phyloP scores from a whole-genome alignment of 768 basidiomycete species.

The Kwoniella sp. region DNA sequence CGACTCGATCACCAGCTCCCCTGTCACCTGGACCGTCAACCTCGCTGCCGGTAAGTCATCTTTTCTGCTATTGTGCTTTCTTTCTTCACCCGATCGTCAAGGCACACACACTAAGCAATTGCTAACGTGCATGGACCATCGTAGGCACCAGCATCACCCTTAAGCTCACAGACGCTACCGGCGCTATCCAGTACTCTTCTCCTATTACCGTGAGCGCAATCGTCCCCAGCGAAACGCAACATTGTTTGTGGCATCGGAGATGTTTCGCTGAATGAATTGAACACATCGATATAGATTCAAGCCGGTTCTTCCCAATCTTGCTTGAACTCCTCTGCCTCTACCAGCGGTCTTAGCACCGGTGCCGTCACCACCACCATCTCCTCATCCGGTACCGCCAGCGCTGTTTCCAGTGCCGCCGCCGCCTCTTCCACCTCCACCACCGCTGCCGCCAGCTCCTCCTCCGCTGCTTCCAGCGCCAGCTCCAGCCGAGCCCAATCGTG shows the following conservation, averaged over 20 bases:
- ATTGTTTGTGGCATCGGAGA: too few species aligned
- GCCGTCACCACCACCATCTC: conserved; percentile 38
- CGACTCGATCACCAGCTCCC: conserved; percentile 18
- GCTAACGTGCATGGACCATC: not conserved
- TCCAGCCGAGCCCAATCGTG: conserved; percentile 15
- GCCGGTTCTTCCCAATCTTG: conserved; percentile 44
- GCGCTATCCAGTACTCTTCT: conserved; percentile 55
- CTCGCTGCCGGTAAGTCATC: conserved; percentile 43
- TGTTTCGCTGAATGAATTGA: too few species aligned
- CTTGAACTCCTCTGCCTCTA: conserved; percentile 38
- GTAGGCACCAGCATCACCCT: conserved; percentile 64
- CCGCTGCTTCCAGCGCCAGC: conserved; percentile 12
- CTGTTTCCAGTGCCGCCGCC: not conserved
- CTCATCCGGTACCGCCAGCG: conserved; percentile 23
- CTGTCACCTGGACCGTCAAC: conserved; percentile 51
- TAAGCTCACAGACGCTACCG: conserved; percentile 66
- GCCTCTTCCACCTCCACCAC: conserved; percentile 18
- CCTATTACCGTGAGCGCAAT: conserved; percentile 38
- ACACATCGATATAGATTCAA: conserved; percentile 45
- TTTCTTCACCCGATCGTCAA: not conserved
- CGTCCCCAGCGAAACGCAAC: too few species aligned
- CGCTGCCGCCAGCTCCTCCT: conserved; percentile 23
- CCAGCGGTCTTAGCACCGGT: conserved; percentile 31
- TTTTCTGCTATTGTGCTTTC: too few species aligned
- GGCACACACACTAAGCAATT: conserved; percentile 2